Evolutionary conservation across 2,329 filamentous ascomycete species (phyloP).

Genomic region (Sporothrix pseudoabietina): DNA sequence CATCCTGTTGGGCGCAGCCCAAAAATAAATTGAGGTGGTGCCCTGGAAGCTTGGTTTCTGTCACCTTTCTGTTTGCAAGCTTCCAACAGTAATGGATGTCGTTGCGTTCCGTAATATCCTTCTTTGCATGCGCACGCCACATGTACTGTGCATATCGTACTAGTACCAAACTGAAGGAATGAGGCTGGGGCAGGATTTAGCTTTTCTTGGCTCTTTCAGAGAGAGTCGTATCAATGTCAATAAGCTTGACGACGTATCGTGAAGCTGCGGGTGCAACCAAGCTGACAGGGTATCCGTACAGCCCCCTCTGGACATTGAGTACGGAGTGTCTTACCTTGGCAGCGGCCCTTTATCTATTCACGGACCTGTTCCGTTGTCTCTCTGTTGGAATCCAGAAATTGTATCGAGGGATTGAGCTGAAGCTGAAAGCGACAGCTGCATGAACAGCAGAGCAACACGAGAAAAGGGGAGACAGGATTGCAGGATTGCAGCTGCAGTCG

Average conservation of each 20-base stretch:
- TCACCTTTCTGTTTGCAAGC: not conserved
- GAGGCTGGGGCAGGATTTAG: not conserved
- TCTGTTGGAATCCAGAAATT: not conserved
- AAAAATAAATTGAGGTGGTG: conserved; percentile 20
- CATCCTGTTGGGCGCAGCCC: conserved; percentile 24
- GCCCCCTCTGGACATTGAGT: not conserved
- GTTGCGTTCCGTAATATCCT: not conserved
- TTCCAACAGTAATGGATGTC: not conserved
- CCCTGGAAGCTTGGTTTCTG: not conserved
- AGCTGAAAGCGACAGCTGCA: conserved; percentile 7
- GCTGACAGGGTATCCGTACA: not conserved
- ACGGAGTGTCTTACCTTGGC: not conserved
- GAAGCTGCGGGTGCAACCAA: not conserved
- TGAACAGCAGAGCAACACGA: conserved; percentile 12
- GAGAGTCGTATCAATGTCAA: not conserved
- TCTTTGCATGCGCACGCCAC: not conserved
- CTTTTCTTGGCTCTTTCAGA: not conserved
- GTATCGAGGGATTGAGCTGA: not conserved
- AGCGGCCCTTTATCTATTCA: not conserved
- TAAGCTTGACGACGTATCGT: too few species aligned
- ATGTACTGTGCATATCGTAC: conserved; percentile 3
- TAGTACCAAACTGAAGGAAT: not conserved
- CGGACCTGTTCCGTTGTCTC: not conserved
- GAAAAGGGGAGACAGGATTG: not conserved
- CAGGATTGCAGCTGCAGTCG: too few species aligned